Percentiles rank a stretch among this genome's conserved stretches.
phyloP scores from a whole-genome alignment of 805 yeast genomes.

The Candida anglica region DNA sequence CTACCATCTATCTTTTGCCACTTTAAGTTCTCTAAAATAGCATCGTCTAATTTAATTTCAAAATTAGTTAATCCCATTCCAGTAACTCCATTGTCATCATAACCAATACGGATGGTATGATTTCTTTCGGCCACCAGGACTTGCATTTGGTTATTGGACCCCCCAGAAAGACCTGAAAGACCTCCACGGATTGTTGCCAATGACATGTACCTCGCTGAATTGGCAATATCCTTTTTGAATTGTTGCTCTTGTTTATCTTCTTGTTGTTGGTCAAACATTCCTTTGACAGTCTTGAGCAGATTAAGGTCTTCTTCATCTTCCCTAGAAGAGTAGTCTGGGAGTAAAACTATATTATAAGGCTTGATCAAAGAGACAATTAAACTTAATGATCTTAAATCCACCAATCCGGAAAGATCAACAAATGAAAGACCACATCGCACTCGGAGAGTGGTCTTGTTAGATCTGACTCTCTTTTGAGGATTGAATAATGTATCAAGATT shows the following conservation, averaged over 20 bases:
- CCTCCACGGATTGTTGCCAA: conserved; percentile 29
- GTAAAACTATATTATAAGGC: conserved; percentile 66
- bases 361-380: conserved; percentile 75
- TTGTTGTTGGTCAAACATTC: conserved; percentile 28
- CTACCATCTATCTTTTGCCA: conserved; percentile 89
- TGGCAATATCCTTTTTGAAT: conserved; percentile 13
- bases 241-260: conserved; percentile 18
- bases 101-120: conserved; percentile 44
- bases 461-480: conserved; percentile 46
- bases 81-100: conserved; percentile 33
- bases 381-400: conserved; percentile 76
- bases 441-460: conserved; percentile 29
- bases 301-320: conserved; percentile 16
- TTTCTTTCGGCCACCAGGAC: conserved; percentile 33
- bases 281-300: conserved; percentile 23
- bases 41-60: conserved; percentile 67
- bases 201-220: conserved; percentile 25
- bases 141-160: conserved; percentile 21
- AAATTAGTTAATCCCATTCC: conserved; percentile 34
- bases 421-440: conserved; percentile 70
- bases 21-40: conserved; percentile 51
- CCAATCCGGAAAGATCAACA: conserved; percentile 79
- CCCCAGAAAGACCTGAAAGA: conserved; percentile 10
- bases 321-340: conserved; percentile 38
- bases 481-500: conserved; percentile 45